Evolutionary conservation across 2,329 filamentous ascomycete genomes (phyloP).

Genomic region (Fusarium sp.): DNA sequence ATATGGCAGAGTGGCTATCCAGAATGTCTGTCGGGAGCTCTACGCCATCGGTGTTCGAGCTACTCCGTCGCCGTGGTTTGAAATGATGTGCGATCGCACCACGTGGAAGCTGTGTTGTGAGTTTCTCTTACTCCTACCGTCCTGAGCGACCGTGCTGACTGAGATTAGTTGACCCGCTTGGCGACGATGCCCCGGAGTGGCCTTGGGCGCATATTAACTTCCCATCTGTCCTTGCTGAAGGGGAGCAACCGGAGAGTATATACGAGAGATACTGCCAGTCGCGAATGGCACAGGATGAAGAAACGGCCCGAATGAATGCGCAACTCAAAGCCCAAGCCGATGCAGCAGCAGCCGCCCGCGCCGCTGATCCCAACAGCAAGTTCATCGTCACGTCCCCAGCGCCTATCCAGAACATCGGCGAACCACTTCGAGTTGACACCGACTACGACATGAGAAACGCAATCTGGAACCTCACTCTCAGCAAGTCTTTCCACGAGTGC

Average conservation of each 20-base stretch:
- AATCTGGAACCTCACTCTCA: not conserved
- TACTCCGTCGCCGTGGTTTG: not conserved
- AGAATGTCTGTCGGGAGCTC: not conserved
- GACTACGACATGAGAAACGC: not conserved
- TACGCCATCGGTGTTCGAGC: not conserved
- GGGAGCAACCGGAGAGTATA: not conserved
- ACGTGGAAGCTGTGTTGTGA: not conserved
- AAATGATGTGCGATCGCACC: not conserved
- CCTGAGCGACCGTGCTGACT: fast-evolving
- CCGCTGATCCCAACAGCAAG: not conserved
- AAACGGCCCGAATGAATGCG: fast-evolving
- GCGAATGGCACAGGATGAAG: not conserved
- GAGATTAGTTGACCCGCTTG: not conserved
- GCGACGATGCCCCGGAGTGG: not conserved
- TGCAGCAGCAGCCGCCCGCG: fast-evolving
- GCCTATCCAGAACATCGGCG: not conserved
- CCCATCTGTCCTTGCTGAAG: not conserved
- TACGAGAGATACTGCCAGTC: not conserved
- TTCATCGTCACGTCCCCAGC: not conserved
- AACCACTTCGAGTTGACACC: fast-evolving
- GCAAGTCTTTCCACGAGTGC: not conserved
- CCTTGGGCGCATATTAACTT: not conserved
- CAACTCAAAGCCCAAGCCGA: not conserved
- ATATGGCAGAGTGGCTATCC: not conserved
- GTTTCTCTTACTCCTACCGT: fast-evolving